Evolutionary conservation across 2,329 filamentous ascomycete genomes (phyloP).

Genomic region (Knoxdaviesia capensis): DNA sequence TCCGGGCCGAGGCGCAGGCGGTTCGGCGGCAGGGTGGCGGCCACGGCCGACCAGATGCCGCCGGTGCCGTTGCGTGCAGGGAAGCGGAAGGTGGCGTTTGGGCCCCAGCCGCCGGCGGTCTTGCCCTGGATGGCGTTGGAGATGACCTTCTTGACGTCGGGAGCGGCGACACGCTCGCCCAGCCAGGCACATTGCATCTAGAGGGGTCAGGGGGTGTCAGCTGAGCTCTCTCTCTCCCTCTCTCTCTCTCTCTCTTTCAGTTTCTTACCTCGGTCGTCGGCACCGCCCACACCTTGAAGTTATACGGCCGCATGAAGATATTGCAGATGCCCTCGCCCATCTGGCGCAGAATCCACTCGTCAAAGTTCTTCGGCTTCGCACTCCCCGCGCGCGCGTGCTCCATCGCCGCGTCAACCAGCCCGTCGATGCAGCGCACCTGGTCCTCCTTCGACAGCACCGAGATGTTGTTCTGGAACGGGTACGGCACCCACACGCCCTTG

Average conservation of each 20-base stretch:
- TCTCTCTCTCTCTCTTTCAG: background rate
- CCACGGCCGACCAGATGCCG: constrained; percentile 97
- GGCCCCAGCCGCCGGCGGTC: constrained; percentile 92
- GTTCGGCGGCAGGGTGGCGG: constrained; percentile 76
- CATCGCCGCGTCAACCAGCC: constrained; percentile 84
- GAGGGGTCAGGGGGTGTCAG: background rate
- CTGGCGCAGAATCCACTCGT: constrained; percentile 93
- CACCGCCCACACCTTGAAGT: constrained; percentile 99
- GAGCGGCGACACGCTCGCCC: constrained; percentile 92
- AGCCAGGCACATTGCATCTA: constrained; percentile 99
- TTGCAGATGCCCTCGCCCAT: constrained; percentile 79
- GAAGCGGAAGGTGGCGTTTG: constrained; percentile 97
- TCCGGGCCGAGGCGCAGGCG: constrained; percentile 81
- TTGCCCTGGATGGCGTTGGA: constrained; percentile 93
- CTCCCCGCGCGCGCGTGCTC: constrained; percentile 60
- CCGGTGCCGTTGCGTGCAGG: constrained; percentile 87
- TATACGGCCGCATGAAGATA: constrained; percentile 98
- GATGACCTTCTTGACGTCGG: constrained; percentile 82
- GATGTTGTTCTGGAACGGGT: constrained; percentile 99
- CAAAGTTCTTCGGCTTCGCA: constrained; percentile 89
- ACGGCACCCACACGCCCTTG: constrained; percentile 91
- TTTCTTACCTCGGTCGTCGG: constrained; percentile 71
- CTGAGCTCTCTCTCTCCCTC: too few species aligned
- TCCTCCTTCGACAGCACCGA: constrained; percentile 96
- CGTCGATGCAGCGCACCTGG: constrained; percentile 84